Base-by-base conservation (phyloP, 192 early-diverging fungal genomes). In the Umbelopsis vinacea region DNA sequence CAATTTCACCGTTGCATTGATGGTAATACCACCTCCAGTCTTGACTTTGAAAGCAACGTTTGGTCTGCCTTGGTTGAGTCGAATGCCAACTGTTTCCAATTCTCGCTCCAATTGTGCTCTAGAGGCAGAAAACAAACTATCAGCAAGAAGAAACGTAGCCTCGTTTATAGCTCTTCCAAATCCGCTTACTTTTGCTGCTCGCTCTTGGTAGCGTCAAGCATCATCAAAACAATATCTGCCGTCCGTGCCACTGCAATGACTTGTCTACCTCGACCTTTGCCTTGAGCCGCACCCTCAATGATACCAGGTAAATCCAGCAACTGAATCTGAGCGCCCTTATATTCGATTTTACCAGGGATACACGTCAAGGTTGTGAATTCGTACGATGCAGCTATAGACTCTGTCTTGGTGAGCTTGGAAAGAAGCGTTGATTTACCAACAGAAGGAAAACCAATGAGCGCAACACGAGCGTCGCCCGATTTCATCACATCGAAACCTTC, bases 31-130 rank as follows among this genome's bases (percentile, higher is more conserved):
- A 40, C 98, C 98, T 54, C 95, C 97, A 52, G 92, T 99, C 79
- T 99, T 99, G 76, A 95, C 85, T 82, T 98, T 98, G 86, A 96
- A 98, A 76, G 95, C 95, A 54, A 99, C 96, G 77, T 99, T 98
- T 10, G 98, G 96, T 74, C 80, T 83, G 29, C 74, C 55, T 52
- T 85, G 87, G 82, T 99, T 99, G 66, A 99, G 85, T 70, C 98
- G 87, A 66, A 99, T 97, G 9, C 97, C 98, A 22, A 99, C 95
- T 0, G 95, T 89, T 76, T 99, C 95, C 79, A 99, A 86, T 84
- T 99, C 97, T 67, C 85, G 84, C 73, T 98, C 97, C 23, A 98
- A 85, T 45, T 94, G 80, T 53, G 90, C 85, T 70, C 78, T 87
- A 69, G 21, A 40, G 48, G 8, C 22, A 15, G 4, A 29, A 29